Evolutionary conservation across 495 filamentous ascomycete genomes (phyloP).

Genomic region (Aspergillus hancockii): DNA sequence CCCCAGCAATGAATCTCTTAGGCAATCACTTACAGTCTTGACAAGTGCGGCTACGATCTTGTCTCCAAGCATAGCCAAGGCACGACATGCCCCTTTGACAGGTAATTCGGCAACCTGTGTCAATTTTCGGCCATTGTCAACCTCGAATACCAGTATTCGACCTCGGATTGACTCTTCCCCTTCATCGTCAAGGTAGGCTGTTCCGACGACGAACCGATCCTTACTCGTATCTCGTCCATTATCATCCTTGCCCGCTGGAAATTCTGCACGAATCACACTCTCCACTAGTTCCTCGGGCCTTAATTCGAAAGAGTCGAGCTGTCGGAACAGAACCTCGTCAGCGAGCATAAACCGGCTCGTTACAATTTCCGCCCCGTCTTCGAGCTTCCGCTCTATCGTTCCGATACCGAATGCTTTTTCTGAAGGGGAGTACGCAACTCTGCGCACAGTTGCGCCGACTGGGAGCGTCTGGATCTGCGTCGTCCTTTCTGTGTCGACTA

Average conservation of each 20-base stretch:
- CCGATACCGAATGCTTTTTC: conserved; percentile 86
- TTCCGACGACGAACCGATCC: conserved; percentile 89
- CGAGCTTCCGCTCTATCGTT: conserved; percentile 67
- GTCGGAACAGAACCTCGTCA: conserved; percentile 59
- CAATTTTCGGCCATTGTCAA: conserved; percentile 70
- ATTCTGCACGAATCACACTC: conserved; percentile 74
- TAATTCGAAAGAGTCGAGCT: conserved; percentile 52
- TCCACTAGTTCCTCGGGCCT: conserved; percentile 77
- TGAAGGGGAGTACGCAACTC: conserved; percentile 79
- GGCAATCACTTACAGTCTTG: conserved; percentile 66
- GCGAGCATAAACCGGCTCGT: conserved; percentile 61
- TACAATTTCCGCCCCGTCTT: conserved; percentile 58
- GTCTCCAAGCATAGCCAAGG: conserved; percentile 69
- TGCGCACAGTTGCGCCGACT: conserved; percentile 79
- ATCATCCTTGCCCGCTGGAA: conserved; percentile 62
- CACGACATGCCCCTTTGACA: conserved; percentile 76
- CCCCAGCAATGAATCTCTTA: not conserved
- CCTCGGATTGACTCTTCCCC: conserved; percentile 58
- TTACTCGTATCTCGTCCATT: conserved; percentile 34
- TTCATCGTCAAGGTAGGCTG: conserved; percentile 70
- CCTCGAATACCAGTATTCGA: conserved; percentile 80
- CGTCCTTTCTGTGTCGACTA: conserved; percentile 79
- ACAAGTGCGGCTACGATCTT: conserved; percentile 82
- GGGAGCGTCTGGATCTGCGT: conserved; percentile 81
- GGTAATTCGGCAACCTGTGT: conserved; percentile 63